Evolutionary conservation across 2,329 filamentous ascomycete species (phyloP).

Genomic region (Colletotrichum sp.): DNA sequence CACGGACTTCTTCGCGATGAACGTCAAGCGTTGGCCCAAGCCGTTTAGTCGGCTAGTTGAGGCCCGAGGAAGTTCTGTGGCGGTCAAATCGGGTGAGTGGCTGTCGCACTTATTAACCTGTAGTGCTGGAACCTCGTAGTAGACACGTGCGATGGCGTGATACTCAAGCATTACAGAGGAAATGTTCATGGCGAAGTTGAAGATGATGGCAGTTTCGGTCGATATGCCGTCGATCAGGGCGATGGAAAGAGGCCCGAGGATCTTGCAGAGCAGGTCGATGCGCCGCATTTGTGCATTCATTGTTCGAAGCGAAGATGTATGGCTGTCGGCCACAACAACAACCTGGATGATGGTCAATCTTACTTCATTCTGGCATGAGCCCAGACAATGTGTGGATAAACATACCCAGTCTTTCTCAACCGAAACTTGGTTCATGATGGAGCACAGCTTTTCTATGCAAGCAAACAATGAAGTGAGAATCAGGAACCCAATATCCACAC

Average conservation of each 20-base stretch:
- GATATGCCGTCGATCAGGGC: slow-evolving; percentile 55
- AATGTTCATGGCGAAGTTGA: slow-evolving; percentile 53
- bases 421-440: slow-evolving; percentile 68
- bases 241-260: slow-evolving; percentile 60
- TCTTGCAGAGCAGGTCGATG: slow-evolving; percentile 64
- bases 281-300: slow-evolving; percentile 66
- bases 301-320: slow-evolving; percentile 26
- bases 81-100: neutral
- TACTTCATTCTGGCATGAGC: neutral
- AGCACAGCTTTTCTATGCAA: slow-evolving; percentile 70
- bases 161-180: slow-evolving; percentile 56
- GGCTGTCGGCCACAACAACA: slow-evolving; percentile 38
- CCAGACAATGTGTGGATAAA: neutral
- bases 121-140: slow-evolving; percentile 27
- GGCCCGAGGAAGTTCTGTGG: neutral
- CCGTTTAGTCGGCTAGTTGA: neutral
- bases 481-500: neutral
- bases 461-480: neutral
- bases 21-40: neutral
- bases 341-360: slow-evolving; percentile 29
- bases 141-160: slow-evolving; percentile 47
- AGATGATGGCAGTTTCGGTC: slow-evolving; percentile 50
- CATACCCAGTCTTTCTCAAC: slow-evolving; percentile 74
- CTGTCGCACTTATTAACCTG: slow-evolving; percentile 24
- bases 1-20: neutral